phyloP scores from a whole-genome alignment of 208 protist species.

The Acanthamoeba comandoni region DNA sequence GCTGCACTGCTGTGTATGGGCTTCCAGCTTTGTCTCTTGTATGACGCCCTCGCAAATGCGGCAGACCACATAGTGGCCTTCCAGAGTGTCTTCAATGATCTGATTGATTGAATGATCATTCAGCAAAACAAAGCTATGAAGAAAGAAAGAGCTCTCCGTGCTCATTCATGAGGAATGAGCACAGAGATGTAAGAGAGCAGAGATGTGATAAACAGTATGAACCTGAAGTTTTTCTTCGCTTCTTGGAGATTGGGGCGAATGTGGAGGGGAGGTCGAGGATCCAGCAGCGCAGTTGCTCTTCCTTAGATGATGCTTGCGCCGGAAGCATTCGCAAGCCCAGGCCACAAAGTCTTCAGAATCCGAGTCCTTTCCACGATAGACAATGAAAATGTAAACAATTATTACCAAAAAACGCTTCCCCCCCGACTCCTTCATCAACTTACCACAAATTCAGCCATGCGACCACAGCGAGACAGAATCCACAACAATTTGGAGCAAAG shows the following conservation, averaged over 20 bases:
- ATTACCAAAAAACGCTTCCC: too few relatives aligned
- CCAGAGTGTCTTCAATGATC: conserved; percentile 28
- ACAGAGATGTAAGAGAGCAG: background rate
- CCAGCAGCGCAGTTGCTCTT: too few relatives aligned
- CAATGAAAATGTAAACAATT: too few relatives aligned
- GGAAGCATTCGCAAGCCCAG: background rate
- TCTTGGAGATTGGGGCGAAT: too few relatives aligned
- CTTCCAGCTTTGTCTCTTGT: background rate
- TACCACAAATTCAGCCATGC: conserved; percentile 18
- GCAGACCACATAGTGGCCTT: conserved; percentile 4
- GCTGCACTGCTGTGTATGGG: conserved; percentile 5
- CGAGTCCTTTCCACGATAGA: background rate
- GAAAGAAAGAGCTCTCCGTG: too few relatives aligned
- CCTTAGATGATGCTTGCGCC: background rate
- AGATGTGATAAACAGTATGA: background rate
- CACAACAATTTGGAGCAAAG: conserved; percentile 3
- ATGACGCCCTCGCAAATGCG: conserved; percentile 42
- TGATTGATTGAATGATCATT: too few relatives aligned
- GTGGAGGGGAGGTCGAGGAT: too few relatives aligned
- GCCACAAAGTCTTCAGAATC: conserved; percentile 46
- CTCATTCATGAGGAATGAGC: background rate
- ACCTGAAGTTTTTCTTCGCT: background rate
- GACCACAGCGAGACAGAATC: conserved; percentile 4
- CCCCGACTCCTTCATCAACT: background rate
- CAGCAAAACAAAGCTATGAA: too few relatives aligned